Base-by-base conservation (phyloP, 208 protist genomes). In the Naegleria fowleri region DNA sequence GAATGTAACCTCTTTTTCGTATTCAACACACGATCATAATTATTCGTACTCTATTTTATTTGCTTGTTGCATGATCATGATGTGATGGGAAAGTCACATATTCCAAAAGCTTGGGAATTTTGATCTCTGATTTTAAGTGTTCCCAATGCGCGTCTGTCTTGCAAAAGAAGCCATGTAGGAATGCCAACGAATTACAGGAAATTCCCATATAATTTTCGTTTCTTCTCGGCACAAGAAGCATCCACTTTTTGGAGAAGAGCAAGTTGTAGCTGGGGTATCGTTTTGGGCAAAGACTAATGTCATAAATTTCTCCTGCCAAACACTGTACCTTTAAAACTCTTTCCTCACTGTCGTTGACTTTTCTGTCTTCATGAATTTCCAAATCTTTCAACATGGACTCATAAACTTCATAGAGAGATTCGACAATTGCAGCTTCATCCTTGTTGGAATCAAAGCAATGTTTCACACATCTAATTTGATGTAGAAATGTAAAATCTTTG, bases 131-230 rank as follows among this genome's bases (percentile, higher is more conserved):
- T 13, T 36, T 79, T 79, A 79, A 79, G 9, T 43, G 29, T 48
- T 86, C 36, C 29, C n/a, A 51, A n/a, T 43, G 6, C 29, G 39
- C 22, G 48, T 48, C 40, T 9, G 9, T 36, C 33, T 58, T 88
- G 22, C 3, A 1, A 38, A 88, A 88, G 39, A 88, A 88, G 39
- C 85, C 85, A 58, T 58, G 43, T 0, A 88, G 22, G 41, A 88
- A 88, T 6, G 41, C 85, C 16, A 88, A 19, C 38, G 41, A 58
- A 88, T 88, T 88, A 19, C 85, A 58, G 2, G n/a, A 40, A 39
- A 88, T 88, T 15, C 85, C 85, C 19, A 39, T 88, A 36, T 39
- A 88, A 38, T 88, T 88, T 88, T 88, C 85, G 16, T 58, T 88
- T 29, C 85, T 88, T 88, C 85, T 88, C 0, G 85, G 85, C 2